Conservation (phyloP, 2,329 filamentous ascomycete species). For the Exophiala sideris region DNA sequence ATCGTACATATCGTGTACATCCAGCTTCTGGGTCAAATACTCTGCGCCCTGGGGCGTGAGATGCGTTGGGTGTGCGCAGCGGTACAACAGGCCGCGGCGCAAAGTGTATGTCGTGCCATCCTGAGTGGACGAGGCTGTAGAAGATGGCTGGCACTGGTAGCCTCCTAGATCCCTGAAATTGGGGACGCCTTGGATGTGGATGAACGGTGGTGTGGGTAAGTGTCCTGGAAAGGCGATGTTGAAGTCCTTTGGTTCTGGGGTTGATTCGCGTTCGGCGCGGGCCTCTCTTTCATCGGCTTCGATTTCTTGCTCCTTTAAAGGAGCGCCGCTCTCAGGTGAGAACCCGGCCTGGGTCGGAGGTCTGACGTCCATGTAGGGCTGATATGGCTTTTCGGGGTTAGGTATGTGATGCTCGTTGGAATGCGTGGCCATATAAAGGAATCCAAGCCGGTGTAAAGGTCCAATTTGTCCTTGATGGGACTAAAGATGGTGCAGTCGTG, state of each 20-base stretch:
- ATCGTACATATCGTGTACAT: conserved; percentile 66
- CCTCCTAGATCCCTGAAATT: conserved; percentile 70
- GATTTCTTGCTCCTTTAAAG: conserved; percentile 15
- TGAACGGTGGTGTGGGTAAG: conserved; percentile 28
- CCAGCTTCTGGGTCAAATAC: conserved; percentile 50
- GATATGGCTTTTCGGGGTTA: conserved; percentile 13
- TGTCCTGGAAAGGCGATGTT: conserved; percentile 22
- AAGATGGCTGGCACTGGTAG: conserved; percentile 39
- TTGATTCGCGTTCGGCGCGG: conserved; percentile 14
- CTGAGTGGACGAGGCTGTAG: neutral
- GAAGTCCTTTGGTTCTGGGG: conserved; percentile 22
- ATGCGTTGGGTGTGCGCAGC: conserved; percentile 64
- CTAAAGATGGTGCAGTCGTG: no score
- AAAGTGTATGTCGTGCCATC: conserved; percentile 33
- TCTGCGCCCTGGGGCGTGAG: conserved; percentile 54
- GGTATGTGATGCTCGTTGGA: neutral
- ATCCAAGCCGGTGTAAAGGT: neutral
- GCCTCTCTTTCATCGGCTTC: conserved; percentile 4
- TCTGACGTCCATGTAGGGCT: conserved; percentile 18
- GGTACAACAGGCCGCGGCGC: conserved; percentile 58
- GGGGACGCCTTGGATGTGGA: conserved; percentile 53
- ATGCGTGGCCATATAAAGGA: neutral
- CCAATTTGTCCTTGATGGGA: no score
- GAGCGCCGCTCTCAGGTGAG: conserved; percentile 14
- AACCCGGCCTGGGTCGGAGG: conserved; percentile 5